These are phyloP conservation scores for Choanephora cucurbitarum DNA, from an alignment of 371 early-diverging fungal species.

Conservation along the genomic window DNA sequence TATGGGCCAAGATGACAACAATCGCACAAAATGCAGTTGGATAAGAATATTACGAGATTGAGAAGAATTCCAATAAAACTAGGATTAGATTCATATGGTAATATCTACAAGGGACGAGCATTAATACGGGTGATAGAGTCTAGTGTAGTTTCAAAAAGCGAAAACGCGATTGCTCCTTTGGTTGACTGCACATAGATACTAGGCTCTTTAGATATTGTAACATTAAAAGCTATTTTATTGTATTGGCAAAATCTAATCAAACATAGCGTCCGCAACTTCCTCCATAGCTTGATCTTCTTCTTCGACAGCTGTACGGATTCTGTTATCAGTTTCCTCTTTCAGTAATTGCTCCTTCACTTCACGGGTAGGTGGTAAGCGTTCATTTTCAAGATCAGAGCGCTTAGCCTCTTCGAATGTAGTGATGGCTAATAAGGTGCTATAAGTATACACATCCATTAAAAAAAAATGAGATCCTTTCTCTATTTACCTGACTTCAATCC, in stretches of 20 bases:
- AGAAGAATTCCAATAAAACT: no score
- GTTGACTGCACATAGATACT: no score
- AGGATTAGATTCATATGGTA: no score
- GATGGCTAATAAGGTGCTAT: constrained; percentile 58
- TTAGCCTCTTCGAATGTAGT: constrained; percentile 91
- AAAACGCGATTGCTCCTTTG: no score
- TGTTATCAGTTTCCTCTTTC: constrained; percentile 55
- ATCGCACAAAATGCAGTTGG: no score
- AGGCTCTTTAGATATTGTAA: no score
- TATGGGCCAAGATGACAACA: no score
- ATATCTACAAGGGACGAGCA: no score
- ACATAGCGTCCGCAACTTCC: constrained; percentile 49
- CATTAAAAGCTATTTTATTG: no score
- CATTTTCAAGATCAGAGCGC: constrained; percentile 87
- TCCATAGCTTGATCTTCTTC: constrained; percentile 46
- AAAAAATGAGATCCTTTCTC: not conserved
- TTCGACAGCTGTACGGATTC: constrained; percentile 51
- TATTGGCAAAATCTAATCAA: constrained; percentile 9
- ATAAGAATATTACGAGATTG: no score
- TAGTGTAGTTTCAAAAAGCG: no score
- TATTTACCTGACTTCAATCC: constrained; percentile 78
- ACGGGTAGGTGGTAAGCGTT: constrained; percentile 85
- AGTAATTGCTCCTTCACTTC: constrained; percentile 49
- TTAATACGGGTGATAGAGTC: no score
- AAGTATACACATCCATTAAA: not conserved